Evolutionary conservation across 1,284 basidiomycete genomes (phyloP).

Genomic region (Apiotrichum domesticum): DNA sequence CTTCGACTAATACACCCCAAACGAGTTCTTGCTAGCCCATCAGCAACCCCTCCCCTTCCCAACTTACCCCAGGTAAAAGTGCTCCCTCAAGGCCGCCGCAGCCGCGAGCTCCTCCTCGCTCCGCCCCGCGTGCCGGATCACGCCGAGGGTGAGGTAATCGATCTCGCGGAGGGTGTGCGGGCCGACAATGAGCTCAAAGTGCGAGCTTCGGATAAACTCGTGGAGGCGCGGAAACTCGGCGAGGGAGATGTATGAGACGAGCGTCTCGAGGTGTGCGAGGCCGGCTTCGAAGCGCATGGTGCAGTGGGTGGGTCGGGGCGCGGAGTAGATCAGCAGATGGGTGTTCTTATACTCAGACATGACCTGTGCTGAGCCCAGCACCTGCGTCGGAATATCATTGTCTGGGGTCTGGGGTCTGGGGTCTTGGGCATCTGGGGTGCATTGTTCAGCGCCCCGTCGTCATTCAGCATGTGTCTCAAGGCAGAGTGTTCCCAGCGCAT

Average conservation of each 20-base stretch:
- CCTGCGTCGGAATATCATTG: too few relatives aligned
- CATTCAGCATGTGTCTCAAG: too few relatives aligned
- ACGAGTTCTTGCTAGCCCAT: too few relatives aligned
- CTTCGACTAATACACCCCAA: too few relatives aligned
- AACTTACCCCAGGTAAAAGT: not conserved
- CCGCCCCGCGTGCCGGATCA: not conserved
- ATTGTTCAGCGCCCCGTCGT: too few relatives aligned
- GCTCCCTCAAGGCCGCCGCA: not conserved
- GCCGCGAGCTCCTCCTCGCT: not conserved
- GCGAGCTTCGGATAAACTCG: not conserved
- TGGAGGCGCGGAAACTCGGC: slow-evolving; percentile 1
- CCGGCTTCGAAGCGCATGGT: not conserved
- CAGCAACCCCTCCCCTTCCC: too few relatives aligned
- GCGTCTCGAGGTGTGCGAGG: not conserved
- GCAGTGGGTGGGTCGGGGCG: not conserved
- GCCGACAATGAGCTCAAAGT: not conserved
- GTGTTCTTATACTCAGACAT: too few relatives aligned
- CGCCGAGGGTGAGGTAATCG: not conserved
- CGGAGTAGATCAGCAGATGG: too few relatives aligned
- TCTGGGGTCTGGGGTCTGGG: too few relatives aligned
- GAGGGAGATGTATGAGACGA: not conserved
- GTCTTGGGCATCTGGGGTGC: too few relatives aligned
- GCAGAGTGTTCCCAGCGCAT: too few relatives aligned
- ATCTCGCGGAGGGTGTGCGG: not conserved
- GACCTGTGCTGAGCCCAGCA: too few relatives aligned